Conservation (phyloP, 345 rosid genomes). For the Atalantia buxifolia region DNA sequence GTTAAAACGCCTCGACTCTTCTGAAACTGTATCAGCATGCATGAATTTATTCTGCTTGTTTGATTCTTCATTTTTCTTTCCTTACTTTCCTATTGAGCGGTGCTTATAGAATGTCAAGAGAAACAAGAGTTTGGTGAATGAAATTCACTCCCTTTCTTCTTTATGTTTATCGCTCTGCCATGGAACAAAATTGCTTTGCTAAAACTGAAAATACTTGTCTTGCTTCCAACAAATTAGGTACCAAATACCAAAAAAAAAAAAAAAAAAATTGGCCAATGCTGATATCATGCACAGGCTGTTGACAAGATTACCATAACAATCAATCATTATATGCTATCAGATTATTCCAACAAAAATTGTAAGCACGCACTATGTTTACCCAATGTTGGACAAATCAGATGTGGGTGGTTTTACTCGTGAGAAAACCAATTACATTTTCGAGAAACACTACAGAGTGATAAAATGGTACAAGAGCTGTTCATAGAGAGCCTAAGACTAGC, state of each 20-base stretch:
- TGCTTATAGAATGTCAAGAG: no score
- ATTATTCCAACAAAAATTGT: slow-evolving; percentile 11
- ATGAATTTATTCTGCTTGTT: no score
- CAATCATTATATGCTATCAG: not conserved
- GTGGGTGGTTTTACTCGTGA: not conserved
- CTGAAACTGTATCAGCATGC: no score
- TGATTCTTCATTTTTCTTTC: no score
- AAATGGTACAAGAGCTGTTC: not conserved
- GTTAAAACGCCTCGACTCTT: no score
- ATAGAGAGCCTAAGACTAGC: slow-evolving; percentile 15
- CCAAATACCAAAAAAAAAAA: not conserved
- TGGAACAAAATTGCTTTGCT: not conserved
- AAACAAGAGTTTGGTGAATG: no score
- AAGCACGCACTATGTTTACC: not conserved
- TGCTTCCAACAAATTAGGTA: not conserved
- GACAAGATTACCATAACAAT: not conserved
- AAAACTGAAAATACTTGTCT: not conserved
- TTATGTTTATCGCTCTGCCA: not conserved
- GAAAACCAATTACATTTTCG: not conserved
- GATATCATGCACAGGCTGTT: not conserved
- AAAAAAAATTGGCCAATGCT: not conserved
- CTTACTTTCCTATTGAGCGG: no score
- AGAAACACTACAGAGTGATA: not conserved
- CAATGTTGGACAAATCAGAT: not conserved
- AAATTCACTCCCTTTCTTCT: no score